Evolutionary conservation across 352 stramenopile species (phyloP).

Genomic region (Blastocystis sp.): DNA sequence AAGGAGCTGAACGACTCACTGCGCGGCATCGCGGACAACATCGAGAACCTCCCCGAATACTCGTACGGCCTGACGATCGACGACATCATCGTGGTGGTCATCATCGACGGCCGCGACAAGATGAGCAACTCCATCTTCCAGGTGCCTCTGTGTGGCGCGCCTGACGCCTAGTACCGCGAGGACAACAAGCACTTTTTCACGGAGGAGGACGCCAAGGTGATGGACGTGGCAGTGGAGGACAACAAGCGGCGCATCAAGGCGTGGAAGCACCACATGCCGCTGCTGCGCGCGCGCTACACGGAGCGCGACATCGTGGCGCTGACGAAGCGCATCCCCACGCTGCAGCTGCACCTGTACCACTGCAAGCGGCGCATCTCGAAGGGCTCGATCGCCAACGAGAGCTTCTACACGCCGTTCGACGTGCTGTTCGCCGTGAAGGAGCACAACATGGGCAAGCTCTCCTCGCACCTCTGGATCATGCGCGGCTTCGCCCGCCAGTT

Average conservation of each 20-base stretch:
- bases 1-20: conserved; percentile 66
- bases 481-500: conserved; percentile 71
- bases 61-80: conserved; percentile 67
- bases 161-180: conserved; percentile 38
- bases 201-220: conserved; percentile 63
- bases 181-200: conserved; percentile 65
- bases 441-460: conserved; percentile 73
- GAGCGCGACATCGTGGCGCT: conserved; percentile 57
- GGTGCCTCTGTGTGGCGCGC: neutral
- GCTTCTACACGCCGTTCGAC: conserved; percentile 65
- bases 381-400: conserved; percentile 65
- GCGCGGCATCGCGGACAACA: conserved; percentile 69
- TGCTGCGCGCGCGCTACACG: conserved; percentile 36
- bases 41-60: conserved; percentile 68
- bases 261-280: conserved; percentile 54
- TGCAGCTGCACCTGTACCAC: conserved; percentile 66
- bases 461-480: conserved; percentile 73
- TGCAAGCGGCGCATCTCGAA: conserved; percentile 65
- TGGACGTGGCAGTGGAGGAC: conserved; percentile 63
- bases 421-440: conserved; percentile 69
- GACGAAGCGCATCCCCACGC: conserved; percentile 60
- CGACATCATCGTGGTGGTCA: conserved; percentile 69
- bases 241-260: conserved; percentile 61
- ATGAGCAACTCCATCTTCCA: conserved; percentile 63
- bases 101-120: conserved; percentile 61